A percentile compares a stretch with the other conserved stretches of the same genome.
phyloP scores from a whole-genome alignment of 805 yeast genomes.

The Torulaspora quercuum region DNA sequence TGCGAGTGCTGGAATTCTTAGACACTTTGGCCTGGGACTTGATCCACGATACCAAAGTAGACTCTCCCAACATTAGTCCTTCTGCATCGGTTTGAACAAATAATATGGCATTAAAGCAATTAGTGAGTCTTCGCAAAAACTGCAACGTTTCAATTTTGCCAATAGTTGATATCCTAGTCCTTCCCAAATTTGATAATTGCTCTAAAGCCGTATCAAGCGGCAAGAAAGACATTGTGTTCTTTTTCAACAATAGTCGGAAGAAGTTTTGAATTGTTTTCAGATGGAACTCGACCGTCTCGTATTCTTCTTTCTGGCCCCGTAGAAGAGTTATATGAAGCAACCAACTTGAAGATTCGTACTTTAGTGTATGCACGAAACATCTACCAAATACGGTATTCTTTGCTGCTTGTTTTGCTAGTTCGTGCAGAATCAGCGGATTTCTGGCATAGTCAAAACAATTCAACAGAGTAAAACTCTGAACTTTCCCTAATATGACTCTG shows the following conservation, averaged over 20 bases:
- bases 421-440: conserved; percentile 25
- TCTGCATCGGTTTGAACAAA: conserved; percentile 11
- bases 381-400: conserved; percentile 14
- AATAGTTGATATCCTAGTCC: conserved; percentile 13
- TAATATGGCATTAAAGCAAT: conserved; percentile 17
- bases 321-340: conserved; percentile 14
- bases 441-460: conserved; percentile 48
- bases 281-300: conserved; percentile 16
- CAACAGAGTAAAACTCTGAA: conserved; percentile 34
- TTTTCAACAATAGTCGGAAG: conserved; percentile 17
- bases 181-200: conserved; percentile 16
- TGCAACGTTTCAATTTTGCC: conserved; percentile 15
- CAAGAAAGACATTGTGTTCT: conserved; percentile 23
- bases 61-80: conserved; percentile 13
- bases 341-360: conserved; percentile 26
- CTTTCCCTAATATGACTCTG: conserved; percentile 44
- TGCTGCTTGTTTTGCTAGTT: conserved; percentile 18
- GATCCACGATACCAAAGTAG: conserved; percentile 20
- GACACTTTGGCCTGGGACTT: conserved; percentile 11
- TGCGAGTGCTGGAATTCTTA: conserved; percentile 1
- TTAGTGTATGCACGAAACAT: conserved; percentile 21
- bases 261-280: conserved; percentile 23
- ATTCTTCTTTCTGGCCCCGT: conserved; percentile 1
- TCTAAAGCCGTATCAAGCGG: conserved; percentile 22
- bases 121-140: conserved; percentile 13